A percentile compares a stretch with the other conserved stretches of the same genome.
phyloP scores from a whole-genome alignment of 805 yeast genomes.

The Candida quercuum region DNA sequence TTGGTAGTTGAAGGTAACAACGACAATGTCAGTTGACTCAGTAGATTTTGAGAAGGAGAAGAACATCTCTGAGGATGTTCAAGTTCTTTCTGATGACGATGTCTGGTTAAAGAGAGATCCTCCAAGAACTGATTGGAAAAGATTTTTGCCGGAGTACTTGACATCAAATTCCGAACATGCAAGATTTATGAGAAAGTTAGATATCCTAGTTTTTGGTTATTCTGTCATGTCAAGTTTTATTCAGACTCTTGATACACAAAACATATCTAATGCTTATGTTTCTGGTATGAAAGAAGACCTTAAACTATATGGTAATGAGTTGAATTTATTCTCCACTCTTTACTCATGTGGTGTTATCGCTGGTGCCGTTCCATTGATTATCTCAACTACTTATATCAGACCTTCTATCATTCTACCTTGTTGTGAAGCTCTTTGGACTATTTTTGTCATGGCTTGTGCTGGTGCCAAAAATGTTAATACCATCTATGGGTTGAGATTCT shows the following conservation, averaged over 20 bases:
- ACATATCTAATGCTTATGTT: conserved; percentile 59
- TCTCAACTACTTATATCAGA: conserved; percentile 46
- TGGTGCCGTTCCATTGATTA: conserved; percentile 49
- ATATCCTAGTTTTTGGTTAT: conserved; percentile 45
- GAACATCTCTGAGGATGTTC: neutral
- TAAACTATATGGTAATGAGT: conserved; percentile 53
- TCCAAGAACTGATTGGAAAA: conserved; percentile 8
- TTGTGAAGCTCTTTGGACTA: conserved; percentile 56
- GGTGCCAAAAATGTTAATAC: conserved; percentile 27
- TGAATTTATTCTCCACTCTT: conserved; percentile 50
- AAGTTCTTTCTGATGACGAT: too few species aligned
- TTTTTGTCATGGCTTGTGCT: conserved; percentile 49
- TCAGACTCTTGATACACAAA: conserved; percentile 54
- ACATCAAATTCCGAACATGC: conserved; percentile 30
- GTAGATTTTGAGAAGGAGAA: too few species aligned
- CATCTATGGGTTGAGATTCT: conserved; percentile 42
- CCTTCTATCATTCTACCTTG: conserved; percentile 34
- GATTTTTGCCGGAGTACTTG: conserved; percentile 9
- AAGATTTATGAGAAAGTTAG: conserved; percentile 42
- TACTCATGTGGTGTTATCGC: conserved; percentile 54
- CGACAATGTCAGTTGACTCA: too few species aligned
- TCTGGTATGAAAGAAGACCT: conserved; percentile 57
- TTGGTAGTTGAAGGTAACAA: too few species aligned
- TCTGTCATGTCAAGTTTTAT: conserved; percentile 61
- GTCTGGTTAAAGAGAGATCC: conserved; percentile 5